Evolutionary conservation across 202 grass and related monocot species (phyloP).

Genomic region (Schoenoplectus tabernaemontani): DNA sequence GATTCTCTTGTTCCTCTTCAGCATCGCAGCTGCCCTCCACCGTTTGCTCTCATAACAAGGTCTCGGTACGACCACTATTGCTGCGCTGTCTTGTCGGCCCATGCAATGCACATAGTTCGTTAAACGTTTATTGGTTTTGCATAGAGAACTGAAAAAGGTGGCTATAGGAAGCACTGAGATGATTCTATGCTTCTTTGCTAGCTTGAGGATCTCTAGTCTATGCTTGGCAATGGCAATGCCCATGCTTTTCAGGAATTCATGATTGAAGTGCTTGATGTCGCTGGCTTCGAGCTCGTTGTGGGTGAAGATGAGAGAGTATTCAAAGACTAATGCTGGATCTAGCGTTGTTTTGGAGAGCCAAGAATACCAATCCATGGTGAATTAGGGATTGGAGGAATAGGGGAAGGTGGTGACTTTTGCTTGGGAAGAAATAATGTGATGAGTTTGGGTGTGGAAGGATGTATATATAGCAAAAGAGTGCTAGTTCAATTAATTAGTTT

Average conservation of each 20-base stretch:
- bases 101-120: conserved; percentile 10
- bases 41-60: conserved; percentile 3
- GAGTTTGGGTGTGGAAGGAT: not conserved
- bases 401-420: not conserved
- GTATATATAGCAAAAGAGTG: conserved; percentile 13
- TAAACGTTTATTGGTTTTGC: conserved; percentile 18
- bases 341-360: conserved; percentile 63
- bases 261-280: conserved; percentile 72
- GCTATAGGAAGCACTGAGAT: conserved; percentile 12
- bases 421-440: conserved; percentile 1
- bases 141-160: not conserved
- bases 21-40: conserved; percentile 10
- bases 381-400: conserved; percentile 4
- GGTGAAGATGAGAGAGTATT: conserved; percentile 54
- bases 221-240: conserved; percentile 83
- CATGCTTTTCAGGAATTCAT: conserved; percentile 92
- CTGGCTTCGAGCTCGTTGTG: conserved; percentile 59
- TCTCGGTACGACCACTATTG: conserved; percentile 22
- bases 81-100: not conserved
- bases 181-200: conserved; percentile 39
- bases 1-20: conserved; percentile 31
- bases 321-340: conserved; percentile 42
- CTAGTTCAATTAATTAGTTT: not conserved
- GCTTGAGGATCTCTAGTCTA: conserved; percentile 78
- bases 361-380: conserved; percentile 72